Base-by-base conservation (phyloP, 169 alveolate species). In the Plasmodium sp. region DNA sequence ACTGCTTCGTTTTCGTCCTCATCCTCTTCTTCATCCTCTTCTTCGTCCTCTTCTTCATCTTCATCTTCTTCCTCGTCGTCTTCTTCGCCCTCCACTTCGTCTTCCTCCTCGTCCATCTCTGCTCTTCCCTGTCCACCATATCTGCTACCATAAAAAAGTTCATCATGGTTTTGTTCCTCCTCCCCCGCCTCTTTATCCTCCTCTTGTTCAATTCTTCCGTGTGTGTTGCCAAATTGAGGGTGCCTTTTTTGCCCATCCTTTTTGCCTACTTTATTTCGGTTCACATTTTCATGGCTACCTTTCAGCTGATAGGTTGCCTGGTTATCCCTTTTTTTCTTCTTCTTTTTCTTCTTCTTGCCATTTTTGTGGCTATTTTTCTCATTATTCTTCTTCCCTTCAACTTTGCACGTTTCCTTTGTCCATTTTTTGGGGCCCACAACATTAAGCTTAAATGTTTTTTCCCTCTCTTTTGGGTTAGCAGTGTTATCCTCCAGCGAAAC, bases 361-460 rank as follows among this genome's bases (percentile, higher is more conserved):
- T 27, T 36, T 9, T 77, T 58, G 16, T 33, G 39, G 22, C 48
- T 62, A 16, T 58, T 83, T n/a, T 62, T 83, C 27, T 83, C 54
- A 36, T 83, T 84, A 39, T n/a, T 39, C 27, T 84, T 54, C 27
- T 31, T 31, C 6, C 58, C 73, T 81, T 80, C 94, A 7, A 62
- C 12, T 80, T 79, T 45, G 27, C 62, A 58, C 33, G 74, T 41
- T 58, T 90, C 90, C 58, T 67, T 90, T 67, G 62, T 90, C 94
- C 94, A 90, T 90, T 90, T 90, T 80, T 90, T 90, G n/a, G 94
- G 94, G 72, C 94, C 94, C 67, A 90, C 75, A 2, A 90, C 94
- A 80, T 80, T 79, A 58, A 90, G 90, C 48, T 90, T 90, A 80
- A 80, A 39, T 18, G 81, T 56, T 90, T 51, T 79, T 67, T 72